Conservation (phyloP, 2,329 filamentous ascomycete species). For the Xylaria sp. region DNA sequence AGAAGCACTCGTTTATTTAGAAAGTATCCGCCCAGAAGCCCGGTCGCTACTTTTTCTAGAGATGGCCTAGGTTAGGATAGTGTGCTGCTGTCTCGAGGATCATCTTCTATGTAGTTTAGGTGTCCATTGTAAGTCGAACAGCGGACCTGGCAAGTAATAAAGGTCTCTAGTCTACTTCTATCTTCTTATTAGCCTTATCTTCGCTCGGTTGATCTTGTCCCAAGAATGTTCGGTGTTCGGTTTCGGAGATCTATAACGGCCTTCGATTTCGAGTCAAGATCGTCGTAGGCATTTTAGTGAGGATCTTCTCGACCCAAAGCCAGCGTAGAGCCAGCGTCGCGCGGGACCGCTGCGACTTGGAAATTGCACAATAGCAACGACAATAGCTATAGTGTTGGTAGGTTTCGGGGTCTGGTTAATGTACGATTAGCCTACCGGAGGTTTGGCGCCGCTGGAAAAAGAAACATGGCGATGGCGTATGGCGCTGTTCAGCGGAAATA, state of each 20-base stretch:
- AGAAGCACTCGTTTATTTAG: background rate
- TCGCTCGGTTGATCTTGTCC: constrained; percentile 1
- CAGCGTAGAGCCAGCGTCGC: background rate
- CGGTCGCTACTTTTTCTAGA: background rate
- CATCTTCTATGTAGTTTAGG: background rate
- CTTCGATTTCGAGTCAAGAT: constrained; percentile 29
- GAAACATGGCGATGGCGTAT: background rate
- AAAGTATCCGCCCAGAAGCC: background rate
- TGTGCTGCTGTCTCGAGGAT: background rate
- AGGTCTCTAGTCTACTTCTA: background rate
- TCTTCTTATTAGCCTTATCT: constrained; percentile 25
- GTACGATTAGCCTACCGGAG: background rate
- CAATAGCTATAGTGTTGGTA: background rate
- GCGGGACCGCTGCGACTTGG: background rate
- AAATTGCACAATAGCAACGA: constrained; percentile 1
- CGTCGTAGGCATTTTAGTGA: constrained; percentile 1
- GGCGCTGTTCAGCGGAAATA: background rate
- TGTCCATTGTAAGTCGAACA: background rate
- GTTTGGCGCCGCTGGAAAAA: background rate
- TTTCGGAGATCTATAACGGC: constrained; percentile 11
- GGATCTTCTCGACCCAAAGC: constrained; percentile 6
- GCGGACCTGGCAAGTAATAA: background rate
- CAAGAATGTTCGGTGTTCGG: background rate
- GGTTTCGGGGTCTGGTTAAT: constrained; percentile 5
- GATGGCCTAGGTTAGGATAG: background rate